A percentile compares a stretch with the other conserved stretches of the same genome.
Conservation (phyloP, 2,329 filamentous ascomycete species). For the Cladosporium sp. region DNA sequence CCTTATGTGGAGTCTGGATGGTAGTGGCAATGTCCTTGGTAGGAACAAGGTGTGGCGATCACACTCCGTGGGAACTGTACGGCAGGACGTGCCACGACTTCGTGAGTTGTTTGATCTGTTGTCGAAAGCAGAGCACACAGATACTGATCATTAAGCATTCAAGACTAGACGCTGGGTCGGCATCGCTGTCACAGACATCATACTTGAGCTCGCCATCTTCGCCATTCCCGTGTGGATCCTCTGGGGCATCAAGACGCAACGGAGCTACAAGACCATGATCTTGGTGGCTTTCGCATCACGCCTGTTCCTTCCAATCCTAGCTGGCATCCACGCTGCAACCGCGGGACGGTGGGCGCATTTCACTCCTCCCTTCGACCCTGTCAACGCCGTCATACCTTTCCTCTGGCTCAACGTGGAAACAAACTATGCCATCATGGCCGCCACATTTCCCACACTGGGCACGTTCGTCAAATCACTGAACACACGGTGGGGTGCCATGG, state of each 20-base stretch:
- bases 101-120: conserved; percentile 1
- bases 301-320: conserved; percentile 4
- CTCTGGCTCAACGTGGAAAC: conserved; percentile 24
- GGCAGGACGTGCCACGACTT: conserved; percentile 15
- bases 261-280: conserved; percentile 18
- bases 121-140: neutral
- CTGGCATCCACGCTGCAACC: neutral
- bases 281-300: conserved; percentile 21
- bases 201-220: conserved; percentile 21
- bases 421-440: conserved; percentile 23
- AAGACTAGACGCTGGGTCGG: conserved; percentile 18
- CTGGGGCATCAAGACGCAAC: conserved; percentile 19
- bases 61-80: neutral
- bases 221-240: conserved; percentile 23
- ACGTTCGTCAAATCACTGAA: conserved; percentile 25
- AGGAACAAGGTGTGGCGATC: conserved; percentile 1
- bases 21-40: conserved; percentile 4
- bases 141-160: neutral
- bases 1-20: conserved; percentile 18
- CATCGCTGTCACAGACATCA: conserved; percentile 21
- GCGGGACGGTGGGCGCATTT: neutral
- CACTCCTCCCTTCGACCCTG: conserved; percentile 16
- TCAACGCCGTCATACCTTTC: conserved; percentile 19
- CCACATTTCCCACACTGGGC: conserved; percentile 22
- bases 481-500: conserved; percentile 22